A percentile compares a stretch with the other conserved stretches of the same genome.
Conservation (phyloP, 371 early-diverging fungal genomes). For the Catenaria anguillulae region DNA sequence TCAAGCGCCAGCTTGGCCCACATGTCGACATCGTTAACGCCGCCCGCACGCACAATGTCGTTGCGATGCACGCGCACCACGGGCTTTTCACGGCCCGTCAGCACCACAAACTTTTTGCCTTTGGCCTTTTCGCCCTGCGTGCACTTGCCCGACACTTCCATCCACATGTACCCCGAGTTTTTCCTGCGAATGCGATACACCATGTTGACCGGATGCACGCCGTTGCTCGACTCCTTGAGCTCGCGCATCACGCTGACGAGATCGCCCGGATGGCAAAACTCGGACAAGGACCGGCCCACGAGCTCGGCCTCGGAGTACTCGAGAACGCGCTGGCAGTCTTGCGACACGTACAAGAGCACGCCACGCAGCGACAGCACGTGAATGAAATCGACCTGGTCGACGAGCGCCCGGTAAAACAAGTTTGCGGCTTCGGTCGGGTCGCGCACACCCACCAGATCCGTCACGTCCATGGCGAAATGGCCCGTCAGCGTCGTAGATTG, state of each 20-base stretch:
- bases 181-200: constrained; percentile 40
- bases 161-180: constrained; percentile 37
- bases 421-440: background rate
- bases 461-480: constrained; percentile 7
- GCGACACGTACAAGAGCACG: constrained; percentile 40
- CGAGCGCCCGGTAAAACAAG: constrained; percentile 9
- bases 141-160: constrained; percentile 38
- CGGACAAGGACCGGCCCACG: constrained; percentile 34
- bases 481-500: background rate
- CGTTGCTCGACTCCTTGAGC: constrained; percentile 27
- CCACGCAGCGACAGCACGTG: constrained; percentile 47
- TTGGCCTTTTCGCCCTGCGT: constrained; percentile 35
- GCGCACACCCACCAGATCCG: background rate
- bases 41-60: constrained; percentile 16
- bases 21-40: constrained; percentile 20
- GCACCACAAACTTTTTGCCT: constrained; percentile 44
- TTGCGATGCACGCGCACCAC: constrained; percentile 24
- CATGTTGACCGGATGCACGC: constrained; percentile 22
- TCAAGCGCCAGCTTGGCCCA: constrained; percentile 47
- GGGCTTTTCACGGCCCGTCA: constrained; percentile 34
- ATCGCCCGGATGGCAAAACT: constrained; percentile 47
- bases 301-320: constrained; percentile 34
- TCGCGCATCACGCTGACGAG: constrained; percentile 43
- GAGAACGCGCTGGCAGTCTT: constrained; percentile 23
- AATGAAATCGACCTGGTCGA: constrained; percentile 28